A percentile compares a stretch with the other conserved stretches of the same genome.
phyloP scores from a whole-genome alignment of 768 basidiomycete genomes.

The Amanita rubescens region DNA sequence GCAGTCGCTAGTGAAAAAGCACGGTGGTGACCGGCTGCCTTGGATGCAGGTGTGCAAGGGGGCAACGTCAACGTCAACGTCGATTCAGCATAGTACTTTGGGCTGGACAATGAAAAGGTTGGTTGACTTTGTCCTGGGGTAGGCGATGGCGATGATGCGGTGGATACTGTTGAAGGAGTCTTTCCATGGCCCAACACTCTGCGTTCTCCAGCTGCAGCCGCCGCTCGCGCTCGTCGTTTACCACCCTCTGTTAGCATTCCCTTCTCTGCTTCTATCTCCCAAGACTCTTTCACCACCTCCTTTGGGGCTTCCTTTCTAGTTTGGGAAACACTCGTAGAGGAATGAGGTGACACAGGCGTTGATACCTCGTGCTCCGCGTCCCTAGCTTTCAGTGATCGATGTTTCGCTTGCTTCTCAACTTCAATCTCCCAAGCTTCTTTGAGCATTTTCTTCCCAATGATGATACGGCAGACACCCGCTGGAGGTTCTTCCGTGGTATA shows the following conservation, averaged over 20 bases:
- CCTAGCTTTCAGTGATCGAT: slow-evolving; percentile 6
- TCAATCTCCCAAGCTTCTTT: slow-evolving; percentile 80
- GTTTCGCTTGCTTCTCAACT: slow-evolving; percentile 47
- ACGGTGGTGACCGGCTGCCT: slow-evolving; percentile 43
- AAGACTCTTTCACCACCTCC: slow-evolving; percentile 54
- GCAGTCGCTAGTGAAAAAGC: slow-evolving; percentile 50
- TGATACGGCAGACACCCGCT: slow-evolving; percentile 44
- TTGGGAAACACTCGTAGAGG: slow-evolving; percentile 9
- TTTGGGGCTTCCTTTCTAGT: slow-evolving; percentile 13
- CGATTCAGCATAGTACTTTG: slow-evolving; percentile 52
- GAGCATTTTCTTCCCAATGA: slow-evolving; percentile 63
- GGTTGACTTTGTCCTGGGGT: slow-evolving; percentile 20
- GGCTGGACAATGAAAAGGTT: slow-evolving; percentile 34
- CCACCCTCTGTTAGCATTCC: slow-evolving; percentile 72
- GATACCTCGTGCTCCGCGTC: neutral
- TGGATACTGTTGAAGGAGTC: slow-evolving; percentile 10
- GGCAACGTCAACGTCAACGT: slow-evolving; percentile 62
- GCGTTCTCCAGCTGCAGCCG: slow-evolving; percentile 30
- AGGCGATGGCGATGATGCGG: slow-evolving; percentile 15
- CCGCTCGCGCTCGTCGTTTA: slow-evolving; percentile 53
- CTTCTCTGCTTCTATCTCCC: slow-evolving; percentile 76
- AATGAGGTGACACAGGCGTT: neutral
- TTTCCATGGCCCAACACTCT: slow-evolving; percentile 19
- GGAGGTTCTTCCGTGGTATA: slow-evolving; percentile 45
- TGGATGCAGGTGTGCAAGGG: slow-evolving; percentile 46